A percentile compares a stretch with the other conserved stretches of the same genome.
Conservation (phyloP, 805 yeast species). For the Saturnispora galanensis region DNA sequence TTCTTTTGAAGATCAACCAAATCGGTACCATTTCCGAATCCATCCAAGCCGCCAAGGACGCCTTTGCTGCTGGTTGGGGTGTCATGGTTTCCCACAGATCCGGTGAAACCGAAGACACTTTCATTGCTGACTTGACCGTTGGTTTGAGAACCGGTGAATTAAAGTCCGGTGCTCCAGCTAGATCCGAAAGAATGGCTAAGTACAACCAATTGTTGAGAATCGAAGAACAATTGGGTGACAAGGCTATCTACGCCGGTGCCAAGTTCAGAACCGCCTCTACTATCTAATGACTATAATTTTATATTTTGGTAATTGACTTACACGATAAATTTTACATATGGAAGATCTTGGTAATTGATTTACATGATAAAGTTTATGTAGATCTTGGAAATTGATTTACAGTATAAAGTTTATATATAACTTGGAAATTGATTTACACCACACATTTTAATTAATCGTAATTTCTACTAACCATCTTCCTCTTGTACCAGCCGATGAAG, state of each 20-base stretch:
- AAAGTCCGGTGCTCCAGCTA: slow-evolving; percentile 99
- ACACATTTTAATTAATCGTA: not conserved
- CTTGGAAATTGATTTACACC: not conserved
- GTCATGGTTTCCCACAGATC: slow-evolving; percentile 99
- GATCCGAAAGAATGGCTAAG: slow-evolving; percentile 99
- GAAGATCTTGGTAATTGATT: not conserved
- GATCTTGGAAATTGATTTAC: too few species aligned
- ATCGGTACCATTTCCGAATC: slow-evolving; percentile 96
- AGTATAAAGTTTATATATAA: not conserved
- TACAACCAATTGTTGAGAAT: slow-evolving; percentile 97
- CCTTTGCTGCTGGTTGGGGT: slow-evolving; percentile 97
- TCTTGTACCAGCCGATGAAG: slow-evolving; percentile 73
- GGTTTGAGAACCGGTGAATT: slow-evolving; percentile 98
- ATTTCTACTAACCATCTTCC: slow-evolving; percentile 49
- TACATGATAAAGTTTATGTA: not conserved
- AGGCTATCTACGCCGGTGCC: slow-evolving; percentile 92
- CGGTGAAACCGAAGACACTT: slow-evolving; percentile 98
- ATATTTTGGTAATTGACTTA: slow-evolving; percentile 2
- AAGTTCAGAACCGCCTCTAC: slow-evolving; percentile 59
- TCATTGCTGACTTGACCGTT: slow-evolving; percentile 95
- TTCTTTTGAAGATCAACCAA: slow-evolving; percentile 97
- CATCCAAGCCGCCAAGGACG: slow-evolving; percentile 91
- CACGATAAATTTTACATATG: not conserved
- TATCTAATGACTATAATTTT: slow-evolving; percentile 17
- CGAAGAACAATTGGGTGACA: slow-evolving; percentile 97